Conservation (phyloP, 2,329 filamentous ascomycete genomes). For the Leptosphaerulina australis region DNA sequence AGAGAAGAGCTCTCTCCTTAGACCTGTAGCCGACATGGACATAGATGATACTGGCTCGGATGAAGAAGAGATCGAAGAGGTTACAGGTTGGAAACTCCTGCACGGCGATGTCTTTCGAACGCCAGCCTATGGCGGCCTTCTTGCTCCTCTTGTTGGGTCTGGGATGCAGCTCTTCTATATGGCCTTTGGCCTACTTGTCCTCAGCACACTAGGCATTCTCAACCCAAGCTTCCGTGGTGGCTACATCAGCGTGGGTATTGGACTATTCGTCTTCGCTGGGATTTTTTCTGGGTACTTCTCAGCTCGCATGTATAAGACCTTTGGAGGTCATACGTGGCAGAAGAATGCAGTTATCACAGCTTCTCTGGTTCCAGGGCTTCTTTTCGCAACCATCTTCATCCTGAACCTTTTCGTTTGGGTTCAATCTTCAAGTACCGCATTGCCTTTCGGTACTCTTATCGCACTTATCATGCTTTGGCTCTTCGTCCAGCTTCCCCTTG, state of each 20-base stretch:
- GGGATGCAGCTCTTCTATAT: slow-evolving; percentile 88
- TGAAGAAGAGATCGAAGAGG: slow-evolving; percentile 76
- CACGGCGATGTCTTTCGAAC: slow-evolving; percentile 87
- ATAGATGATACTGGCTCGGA: slow-evolving; percentile 65
- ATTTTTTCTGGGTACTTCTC: slow-evolving; percentile 89
- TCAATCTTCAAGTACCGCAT: slow-evolving; percentile 83
- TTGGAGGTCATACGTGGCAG: slow-evolving; percentile 74
- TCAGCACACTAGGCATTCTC: slow-evolving; percentile 77
- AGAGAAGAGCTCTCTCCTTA: slow-evolving; percentile 65
- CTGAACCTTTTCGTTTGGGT: slow-evolving; percentile 91
- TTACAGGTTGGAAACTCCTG: slow-evolving; percentile 85
- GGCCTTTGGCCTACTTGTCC: slow-evolving; percentile 71
- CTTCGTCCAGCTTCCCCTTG: slow-evolving; percentile 82
- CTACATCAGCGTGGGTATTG: slow-evolving; percentile 82
- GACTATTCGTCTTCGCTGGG: slow-evolving; percentile 82
- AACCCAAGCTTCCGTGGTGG: slow-evolving; percentile 91
- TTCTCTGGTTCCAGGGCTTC: slow-evolving; percentile 76
- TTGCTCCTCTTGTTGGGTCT: slow-evolving; percentile 82
- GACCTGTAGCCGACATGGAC: slow-evolving; percentile 64
- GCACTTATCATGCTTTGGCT: slow-evolving; percentile 79
- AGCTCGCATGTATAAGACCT: slow-evolving; percentile 80
- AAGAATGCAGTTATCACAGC: slow-evolving; percentile 78
- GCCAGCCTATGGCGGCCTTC: slow-evolving; percentile 70
- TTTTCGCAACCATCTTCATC: slow-evolving; percentile 76
- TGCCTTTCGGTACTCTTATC: slow-evolving; percentile 80